phyloP scores from a whole-genome alignment of 176 grass and related monocot species.

The Carex pumila region DNA sequence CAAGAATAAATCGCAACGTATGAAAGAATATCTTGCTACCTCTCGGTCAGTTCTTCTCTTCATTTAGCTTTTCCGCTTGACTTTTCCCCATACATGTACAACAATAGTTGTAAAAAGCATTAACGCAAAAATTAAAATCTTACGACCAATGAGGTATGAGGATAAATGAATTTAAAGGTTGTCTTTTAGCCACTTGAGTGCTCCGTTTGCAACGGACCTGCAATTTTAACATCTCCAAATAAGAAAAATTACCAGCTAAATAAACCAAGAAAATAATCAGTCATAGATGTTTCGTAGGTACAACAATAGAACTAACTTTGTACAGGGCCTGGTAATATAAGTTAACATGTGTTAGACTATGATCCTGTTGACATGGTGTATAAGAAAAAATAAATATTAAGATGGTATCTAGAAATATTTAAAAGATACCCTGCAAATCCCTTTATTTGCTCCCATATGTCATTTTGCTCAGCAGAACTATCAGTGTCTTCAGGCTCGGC shows the following conservation, averaged over 20 bases:
- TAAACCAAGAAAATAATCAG: not conserved
- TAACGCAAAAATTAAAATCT: not conserved
- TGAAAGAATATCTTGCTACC: slow-evolving; percentile 18
- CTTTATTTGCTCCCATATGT: slow-evolving; percentile 81
- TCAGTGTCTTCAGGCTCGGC: slow-evolving; percentile 30
- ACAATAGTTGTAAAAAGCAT: not conserved
- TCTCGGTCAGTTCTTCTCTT: not conserved
- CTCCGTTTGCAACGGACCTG: slow-evolving; percentile 50
- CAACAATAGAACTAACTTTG: not conserved
- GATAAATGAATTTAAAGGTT: slow-evolving; percentile 38
- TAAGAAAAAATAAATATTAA: not conserved
- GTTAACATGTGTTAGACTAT: not conserved
- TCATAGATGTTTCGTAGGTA: not conserved
- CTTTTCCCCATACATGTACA: not conserved
- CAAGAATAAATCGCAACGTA: not conserved
- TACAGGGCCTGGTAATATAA: not conserved
- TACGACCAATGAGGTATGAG: not conserved
- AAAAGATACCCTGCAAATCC: slow-evolving; percentile 83
- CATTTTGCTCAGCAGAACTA: slow-evolving; percentile 45
- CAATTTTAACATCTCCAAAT: slow-evolving; percentile 1
- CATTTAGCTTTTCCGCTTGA: not conserved
- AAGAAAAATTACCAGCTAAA: slow-evolving; percentile 13
- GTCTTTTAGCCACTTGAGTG: slow-evolving; percentile 62
- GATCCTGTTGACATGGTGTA: not conserved
- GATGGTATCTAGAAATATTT: not conserved